A percentile compares a stretch with the other conserved stretches of the same genome.
phyloP scores from a whole-genome alignment of 2,329 filamentous ascomycete species.

The Curvularia sp. region DNA sequence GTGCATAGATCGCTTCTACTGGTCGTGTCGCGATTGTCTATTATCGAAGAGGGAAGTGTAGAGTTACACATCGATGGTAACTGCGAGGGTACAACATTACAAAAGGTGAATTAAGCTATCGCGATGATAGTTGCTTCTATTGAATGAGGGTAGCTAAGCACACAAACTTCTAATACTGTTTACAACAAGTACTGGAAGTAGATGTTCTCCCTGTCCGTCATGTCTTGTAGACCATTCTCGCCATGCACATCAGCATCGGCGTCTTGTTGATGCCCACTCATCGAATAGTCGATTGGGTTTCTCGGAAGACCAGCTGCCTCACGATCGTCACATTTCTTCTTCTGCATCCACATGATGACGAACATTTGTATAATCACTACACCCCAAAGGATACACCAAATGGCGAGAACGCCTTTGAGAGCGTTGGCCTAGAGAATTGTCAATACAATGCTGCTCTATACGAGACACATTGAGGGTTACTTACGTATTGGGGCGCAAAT shows the following conservation, averaged over 20 bases:
- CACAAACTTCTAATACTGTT: accelerated
- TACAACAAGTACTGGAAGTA: constrained; percentile 35
- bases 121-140: background rate
- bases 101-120: background rate
- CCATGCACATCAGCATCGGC: constrained; percentile 30
- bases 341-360: constrained; percentile 30
- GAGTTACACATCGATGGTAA: too few relatives aligned
- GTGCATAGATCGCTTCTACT: too few relatives aligned
- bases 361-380: constrained; percentile 27
- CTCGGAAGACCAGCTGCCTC: constrained; percentile 31
- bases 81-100: too few relatives aligned
- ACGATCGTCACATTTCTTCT: constrained; percentile 32
- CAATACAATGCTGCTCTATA: constrained; percentile 1
- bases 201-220: constrained; percentile 34
- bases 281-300: constrained; percentile 28
- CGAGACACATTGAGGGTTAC: background rate
- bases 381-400: constrained; percentile 33
- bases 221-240: constrained; percentile 34
- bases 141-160: background rate
- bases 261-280: constrained; percentile 28
- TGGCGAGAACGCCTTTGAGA: constrained; percentile 31
- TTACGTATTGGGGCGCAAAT: constrained; percentile 34
- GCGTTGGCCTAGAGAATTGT: constrained; percentile 23
- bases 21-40: too few relatives aligned
- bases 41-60: too few relatives aligned